Evolutionary conservation across 2,329 filamentous ascomycete genomes (phyloP), one percentile per base, ranked within the genome.

Genomic region (Tothia fuscella): DNA sequence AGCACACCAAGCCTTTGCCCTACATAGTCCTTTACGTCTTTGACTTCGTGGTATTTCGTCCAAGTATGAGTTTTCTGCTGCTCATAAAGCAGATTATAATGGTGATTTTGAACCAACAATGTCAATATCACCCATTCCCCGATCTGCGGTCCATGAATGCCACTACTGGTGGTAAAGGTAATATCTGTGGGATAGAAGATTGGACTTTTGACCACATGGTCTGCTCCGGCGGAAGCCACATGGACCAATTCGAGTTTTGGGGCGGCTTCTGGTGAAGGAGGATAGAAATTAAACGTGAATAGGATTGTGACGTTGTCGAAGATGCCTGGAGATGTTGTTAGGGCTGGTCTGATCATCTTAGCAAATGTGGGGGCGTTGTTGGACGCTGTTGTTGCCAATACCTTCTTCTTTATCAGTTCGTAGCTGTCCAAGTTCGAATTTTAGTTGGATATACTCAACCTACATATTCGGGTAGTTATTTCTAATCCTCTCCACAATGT

Each of bases 41-140:
- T 42, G 0, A 64, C 57, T 0, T 46, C 48, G 0, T 50, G 48
- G 5, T 55, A 53, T n/a, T 20, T 16, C 6, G 26, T 6, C 77
- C 77, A 81, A 2, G 58, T 48, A 45, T 70, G 71, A 47, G 66
- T 54, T 47, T 72, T 72, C 56, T 81, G 78, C 46, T 66, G 62
- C 37, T 78, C 67, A 38, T 78, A 67, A n/a, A 74, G 54, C 24
- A 58, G 38, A 32, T 67, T 63, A 53, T 74, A 76, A 20, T 67
- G 61, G 46, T 76, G 72, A n/a, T 64, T 68, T 19, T 70, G 62
- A n/a, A 70, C 64, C 2, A 80, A 60, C 41, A 71, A 68, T 50
- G 77, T 78, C 66, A 80, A 65, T 21, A 80, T 57, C 10, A 76
- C 71, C 76, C 77, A 82, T 60, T 81, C 78, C 0, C 76, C 66